A percentile compares a stretch with the other conserved stretches of the same genome.
These are phyloP conservation scores for Ophiobolus disseminans DNA, from an alignment of 2,329 filamentous ascomycete species.

Conservation along the genomic window DNA sequence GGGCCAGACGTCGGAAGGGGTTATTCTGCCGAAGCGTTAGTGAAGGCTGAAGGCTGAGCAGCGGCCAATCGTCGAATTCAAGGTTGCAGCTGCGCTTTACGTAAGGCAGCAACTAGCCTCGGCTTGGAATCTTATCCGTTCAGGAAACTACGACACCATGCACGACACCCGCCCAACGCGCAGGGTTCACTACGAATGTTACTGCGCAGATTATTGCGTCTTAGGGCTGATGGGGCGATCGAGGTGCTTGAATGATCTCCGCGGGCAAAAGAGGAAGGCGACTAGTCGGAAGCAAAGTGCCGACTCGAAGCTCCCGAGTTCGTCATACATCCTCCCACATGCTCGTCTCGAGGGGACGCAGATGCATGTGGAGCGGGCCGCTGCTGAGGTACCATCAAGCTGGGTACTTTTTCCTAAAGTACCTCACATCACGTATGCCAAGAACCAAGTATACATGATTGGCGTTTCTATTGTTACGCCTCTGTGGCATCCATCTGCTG, in stretches of 20 bases:
- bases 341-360: conserved; percentile 1
- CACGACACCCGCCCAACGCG: conserved; percentile 2
- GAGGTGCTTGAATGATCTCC: neutral
- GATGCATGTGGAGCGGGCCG: conserved; percentile 19
- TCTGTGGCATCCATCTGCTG: conserved; percentile 12
- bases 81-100: conserved; percentile 15
- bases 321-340: conserved; percentile 8
- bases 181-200: conserved; percentile 1
- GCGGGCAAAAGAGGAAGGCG: conserved; percentile 3
- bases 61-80: conserved; percentile 14
- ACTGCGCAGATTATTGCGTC: neutral
- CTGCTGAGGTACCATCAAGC: conserved; percentile 6
- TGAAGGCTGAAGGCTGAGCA: conserved; percentile 12
- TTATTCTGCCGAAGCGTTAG: conserved; percentile 23
- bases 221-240: neutral
- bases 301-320: conserved; percentile 7
- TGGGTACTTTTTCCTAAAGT: neutral
- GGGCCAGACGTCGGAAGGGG: conserved; percentile 17
- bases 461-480: conserved; percentile 34
- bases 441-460: conserved; percentile 16
- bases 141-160: conserved; percentile 2
- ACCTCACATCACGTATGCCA: neutral
- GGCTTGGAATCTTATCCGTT: conserved; percentile 16
- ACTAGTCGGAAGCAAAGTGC: neutral
- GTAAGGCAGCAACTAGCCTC: conserved; percentile 20